Conservation (phyloP, 163 green algal genomes). For the Trebouxia gelatinosa region DNA sequence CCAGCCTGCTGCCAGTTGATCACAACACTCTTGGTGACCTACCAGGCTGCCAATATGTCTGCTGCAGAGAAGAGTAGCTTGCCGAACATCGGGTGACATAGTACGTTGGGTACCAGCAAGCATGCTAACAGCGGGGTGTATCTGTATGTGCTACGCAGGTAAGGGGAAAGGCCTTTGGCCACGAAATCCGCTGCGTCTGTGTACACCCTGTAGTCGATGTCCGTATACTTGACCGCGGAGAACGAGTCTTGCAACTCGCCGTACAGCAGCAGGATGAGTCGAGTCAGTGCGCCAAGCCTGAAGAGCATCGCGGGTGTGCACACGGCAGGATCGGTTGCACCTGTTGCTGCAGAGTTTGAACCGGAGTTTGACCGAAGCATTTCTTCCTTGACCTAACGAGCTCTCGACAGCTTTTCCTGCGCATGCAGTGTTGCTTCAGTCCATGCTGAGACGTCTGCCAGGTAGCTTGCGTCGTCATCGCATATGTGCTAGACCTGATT, state of each 20-base stretch:
- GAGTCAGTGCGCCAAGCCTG: slow-evolving; percentile 32
- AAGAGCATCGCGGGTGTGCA: slow-evolving; percentile 1
- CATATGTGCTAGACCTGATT: too few species aligned
- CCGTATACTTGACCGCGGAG: slow-evolving; percentile 87
- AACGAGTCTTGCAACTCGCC: slow-evolving; percentile 69
- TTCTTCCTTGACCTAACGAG: too few species aligned
- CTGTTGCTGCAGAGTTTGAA: not conserved
- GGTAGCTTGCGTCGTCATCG: too few species aligned
- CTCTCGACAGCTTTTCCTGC: too few species aligned
- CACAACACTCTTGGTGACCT: too few species aligned
- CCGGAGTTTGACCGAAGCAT: not conserved
- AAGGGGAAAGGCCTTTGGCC: slow-evolving; percentile 48
- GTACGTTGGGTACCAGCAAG: slow-evolving; percentile 83
- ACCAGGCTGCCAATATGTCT: slow-evolving; percentile 70
- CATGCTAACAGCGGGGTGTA: slow-evolving; percentile 90
- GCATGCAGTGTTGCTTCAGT: too few species aligned
- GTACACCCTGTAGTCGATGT: slow-evolving; percentile 91
- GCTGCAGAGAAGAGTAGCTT: slow-evolving; percentile 82
- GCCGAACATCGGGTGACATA: slow-evolving; percentile 61
- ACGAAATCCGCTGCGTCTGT: slow-evolving; percentile 54
- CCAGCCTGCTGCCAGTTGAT: not conserved
- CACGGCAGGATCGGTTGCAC: not conserved
- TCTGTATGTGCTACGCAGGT: slow-evolving; percentile 67
- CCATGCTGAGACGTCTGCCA: too few species aligned
- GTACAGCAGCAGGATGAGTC: slow-evolving; percentile 54